Conservation (phyloP, 352 stramenopile species). For the Phytophthora sp. region DNA sequence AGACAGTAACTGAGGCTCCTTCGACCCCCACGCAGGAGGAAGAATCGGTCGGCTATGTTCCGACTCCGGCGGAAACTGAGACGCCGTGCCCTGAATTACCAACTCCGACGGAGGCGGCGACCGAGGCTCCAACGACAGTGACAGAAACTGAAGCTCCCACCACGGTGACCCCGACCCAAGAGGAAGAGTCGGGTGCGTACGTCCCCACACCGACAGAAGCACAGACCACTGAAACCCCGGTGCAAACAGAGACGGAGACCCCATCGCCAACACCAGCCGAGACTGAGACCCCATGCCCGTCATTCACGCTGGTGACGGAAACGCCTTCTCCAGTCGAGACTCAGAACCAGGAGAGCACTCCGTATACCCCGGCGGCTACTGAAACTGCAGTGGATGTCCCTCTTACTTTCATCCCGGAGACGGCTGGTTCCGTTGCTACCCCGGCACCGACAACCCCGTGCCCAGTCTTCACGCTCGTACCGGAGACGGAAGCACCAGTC, state of each 20-base stretch:
- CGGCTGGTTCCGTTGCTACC: neutral
- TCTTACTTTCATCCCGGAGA: conserved; percentile 7
- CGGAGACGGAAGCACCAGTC: conserved; percentile 14
- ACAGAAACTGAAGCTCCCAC: too few species aligned
- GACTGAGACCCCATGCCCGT: conserved; percentile 5
- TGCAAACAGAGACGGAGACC: conserved; percentile 13
- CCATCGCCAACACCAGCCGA: neutral
- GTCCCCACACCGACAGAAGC: neutral
- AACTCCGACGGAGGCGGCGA: too few species aligned
- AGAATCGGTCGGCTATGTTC: neutral
- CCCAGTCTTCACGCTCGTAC: conserved; percentile 5
- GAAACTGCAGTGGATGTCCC: conserved; percentile 1
- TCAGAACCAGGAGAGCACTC: neutral
- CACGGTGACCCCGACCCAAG: too few species aligned
- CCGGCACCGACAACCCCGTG: conserved; percentile 21
- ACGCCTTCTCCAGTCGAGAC: conserved; percentile 6
- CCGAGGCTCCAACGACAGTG: too few species aligned
- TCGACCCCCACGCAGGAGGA: neutral
- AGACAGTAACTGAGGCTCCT: neutral
- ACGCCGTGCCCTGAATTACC: neutral
- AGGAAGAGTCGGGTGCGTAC: neutral
- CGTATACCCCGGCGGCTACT: conserved; percentile 9
- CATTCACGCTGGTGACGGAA: conserved; percentile 13
- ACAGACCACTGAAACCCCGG: neutral
- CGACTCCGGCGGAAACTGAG: neutral